phyloP scores from a whole-genome alignment of 306 rosid species.

The Fragaria ananassa region DNA sequence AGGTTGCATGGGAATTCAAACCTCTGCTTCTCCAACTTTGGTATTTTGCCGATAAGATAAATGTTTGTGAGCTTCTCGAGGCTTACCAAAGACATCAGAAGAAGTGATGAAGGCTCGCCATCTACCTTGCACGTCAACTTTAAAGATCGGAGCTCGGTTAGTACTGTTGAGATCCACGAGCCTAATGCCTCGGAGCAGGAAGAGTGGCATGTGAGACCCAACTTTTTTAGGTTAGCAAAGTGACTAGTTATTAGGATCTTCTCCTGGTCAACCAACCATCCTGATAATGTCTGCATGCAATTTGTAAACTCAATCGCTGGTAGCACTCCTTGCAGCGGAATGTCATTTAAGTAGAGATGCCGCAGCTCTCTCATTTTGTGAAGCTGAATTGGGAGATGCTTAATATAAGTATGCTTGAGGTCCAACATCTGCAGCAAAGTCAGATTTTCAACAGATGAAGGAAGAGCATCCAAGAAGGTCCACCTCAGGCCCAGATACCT shows the following conservation, averaged over 20 bases:
- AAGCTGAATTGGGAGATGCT: constrained; percentile 2
- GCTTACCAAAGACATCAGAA: neutral
- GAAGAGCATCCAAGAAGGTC: constrained; percentile 21
- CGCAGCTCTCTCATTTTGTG: constrained; percentile 4
- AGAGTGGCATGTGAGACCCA: constrained; percentile 13
- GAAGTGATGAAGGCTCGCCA: constrained; percentile 9
- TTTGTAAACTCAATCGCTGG: neutral
- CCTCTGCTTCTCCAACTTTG: neutral
- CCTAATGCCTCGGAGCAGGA: neutral
- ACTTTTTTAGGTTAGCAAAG: neutral
- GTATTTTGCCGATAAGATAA: constrained; percentile 11
- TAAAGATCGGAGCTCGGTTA: constrained; percentile 5
- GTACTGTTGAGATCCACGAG: neutral
- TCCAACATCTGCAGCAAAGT: constrained; percentile 11
- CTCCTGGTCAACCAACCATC: neutral
- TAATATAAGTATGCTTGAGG: constrained; percentile 19
- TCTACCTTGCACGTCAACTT: constrained; percentile 8
- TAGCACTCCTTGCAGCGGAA: neutral
- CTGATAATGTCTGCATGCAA: constrained; percentile 9
- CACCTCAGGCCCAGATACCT: constrained; percentile 25
- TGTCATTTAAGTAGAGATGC: constrained; percentile 22
- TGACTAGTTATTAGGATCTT: neutral
- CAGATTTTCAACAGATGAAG: constrained; percentile 6
- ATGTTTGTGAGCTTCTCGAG: constrained; percentile 5
- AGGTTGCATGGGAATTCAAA: neutral